Base-by-base conservation (phyloP, 148 eudicot species). In the Camellia granthamiana region DNA sequence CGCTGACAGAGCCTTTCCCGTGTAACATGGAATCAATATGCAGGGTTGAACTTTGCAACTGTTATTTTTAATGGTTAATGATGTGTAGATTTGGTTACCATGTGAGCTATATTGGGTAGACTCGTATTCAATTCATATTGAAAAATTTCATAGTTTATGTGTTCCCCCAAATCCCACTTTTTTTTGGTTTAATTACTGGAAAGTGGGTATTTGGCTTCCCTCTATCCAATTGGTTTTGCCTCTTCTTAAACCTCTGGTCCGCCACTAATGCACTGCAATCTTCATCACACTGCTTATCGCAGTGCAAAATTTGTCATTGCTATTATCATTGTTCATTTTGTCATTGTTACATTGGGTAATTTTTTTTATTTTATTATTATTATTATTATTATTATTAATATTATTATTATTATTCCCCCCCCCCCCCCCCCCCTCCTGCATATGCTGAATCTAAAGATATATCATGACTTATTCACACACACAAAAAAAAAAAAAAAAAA, bases 131-230 rank as follows among this genome's bases (percentile, higher is more conserved):
- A 42, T 67, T 41, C 19, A 42, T 0, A 3, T 6, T 68, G 51
- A 3, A 43, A 6, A 46, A 7, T 15, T 14, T 42, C 43, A 14
- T 41, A 46, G 15, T 68, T 68, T 49, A 49, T 49, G 14, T 15
- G 71, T 67, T 67, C 42, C 71, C 38, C 44, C 47, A 67, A 67
- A 42, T 42, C 47, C 19, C 43, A 2, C 46, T 6, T n/a, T 67
- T 13, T 67, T 67, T 68, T 67, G n/a, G n/a, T 14, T 67, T 43
- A 67, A 67, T 3, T 51, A 68, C 49, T 67, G 52, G 52, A 18
- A 69, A 69, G 23, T 69, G 73, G 58, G 58, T 69, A 10, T 69
- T 44, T 69, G n/a, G 70, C 46, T 67, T 42, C 54, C 30, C 23
- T 46, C 73, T 47, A 46, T 69, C 73, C 42, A 18, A 12, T 46